phyloP scores from a whole-genome alignment of 495 filamentous ascomycete genomes.

The Elasticomyces elasticus region DNA sequence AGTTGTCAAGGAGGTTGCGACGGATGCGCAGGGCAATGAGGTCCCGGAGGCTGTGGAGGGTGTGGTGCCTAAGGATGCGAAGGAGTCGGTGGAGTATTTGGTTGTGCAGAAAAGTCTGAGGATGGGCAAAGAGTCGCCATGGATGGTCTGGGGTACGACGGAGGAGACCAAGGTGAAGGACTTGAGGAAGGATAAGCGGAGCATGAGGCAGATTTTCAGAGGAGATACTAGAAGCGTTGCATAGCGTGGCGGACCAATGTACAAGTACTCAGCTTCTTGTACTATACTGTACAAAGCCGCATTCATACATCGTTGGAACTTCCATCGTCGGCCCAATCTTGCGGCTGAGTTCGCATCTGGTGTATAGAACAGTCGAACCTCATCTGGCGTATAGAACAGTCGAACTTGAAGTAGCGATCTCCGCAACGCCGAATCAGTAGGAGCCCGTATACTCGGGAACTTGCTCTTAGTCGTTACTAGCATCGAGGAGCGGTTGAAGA shows the following conservation, averaged over 20 bases:
- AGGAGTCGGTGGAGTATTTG: constrained; percentile 65
- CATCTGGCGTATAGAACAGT: too few species aligned
- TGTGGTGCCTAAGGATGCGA: constrained; percentile 30
- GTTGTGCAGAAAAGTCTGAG: constrained; percentile 56
- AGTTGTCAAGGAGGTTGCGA: constrained; percentile 12
- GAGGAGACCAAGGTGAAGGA: constrained; percentile 48
- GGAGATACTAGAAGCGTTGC: background rate
- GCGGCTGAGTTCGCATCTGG: too few species aligned
- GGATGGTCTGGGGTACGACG: constrained; percentile 68
- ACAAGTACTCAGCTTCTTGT: constrained; percentile 2
- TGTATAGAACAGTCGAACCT: too few species aligned
- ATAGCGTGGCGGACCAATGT: background rate
- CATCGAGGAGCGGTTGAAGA: too few species aligned
- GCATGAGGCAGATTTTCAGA: constrained; percentile 1
- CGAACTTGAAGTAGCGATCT: background rate
- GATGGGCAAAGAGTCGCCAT: constrained; percentile 49
- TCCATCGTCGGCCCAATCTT: too few species aligned
- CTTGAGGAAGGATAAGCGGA: constrained; percentile 14
- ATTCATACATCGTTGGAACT: background rate
- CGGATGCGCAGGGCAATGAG: constrained; percentile 21
- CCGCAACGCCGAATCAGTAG: background rate
- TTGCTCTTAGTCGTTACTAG: background rate
- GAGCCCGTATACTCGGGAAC: background rate
- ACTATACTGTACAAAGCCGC: background rate
- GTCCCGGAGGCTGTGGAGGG: background rate